Base-by-base conservation (phyloP, 257 asterid species). In the Capsicum chinense region DNA sequence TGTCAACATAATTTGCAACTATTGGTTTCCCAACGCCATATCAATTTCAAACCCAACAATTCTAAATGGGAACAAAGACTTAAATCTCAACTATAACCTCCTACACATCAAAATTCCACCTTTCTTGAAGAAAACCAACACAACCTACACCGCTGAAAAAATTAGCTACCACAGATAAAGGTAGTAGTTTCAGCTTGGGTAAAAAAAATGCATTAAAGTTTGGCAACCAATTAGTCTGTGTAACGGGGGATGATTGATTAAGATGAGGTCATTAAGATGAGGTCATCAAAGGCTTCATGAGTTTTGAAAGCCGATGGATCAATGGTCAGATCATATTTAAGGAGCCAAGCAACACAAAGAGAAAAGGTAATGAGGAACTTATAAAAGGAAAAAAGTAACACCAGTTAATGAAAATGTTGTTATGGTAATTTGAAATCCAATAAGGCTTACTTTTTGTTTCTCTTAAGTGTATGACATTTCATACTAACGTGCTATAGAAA, bases 281-380 rank as follows among this genome's bases (percentile, higher is more conserved):
- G n/a, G n/a, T n/a, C n/a, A n/a, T 7, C 21, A 14, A 39, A 8
- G 0, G 79, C 79, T 69, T 69, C 0, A 10, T 69, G 79, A 69
- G 79, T 21, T 54, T 69, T 69, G 56, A 69, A 69, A 39, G 14
- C 54, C 8, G 7, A 37, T 35, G 19, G 74, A 37, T 67, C 50
- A 37, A 35, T 7, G 73, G 21, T 9, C 37, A 60, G 50, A 67
- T 67, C 52, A 37, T 67, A 67, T 67, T 35, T 52, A 66, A 66
- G 74, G 48, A 35, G 19, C 19, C 74, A 66, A 35, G 48, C 3
- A 66, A 19, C 74, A 35, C 48, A 66, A 35, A 2, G 19, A 35
- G 74, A 35, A 66, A 35, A 66, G 19, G 74, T 66, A 66, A 64
- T 19, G 35, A 33, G 74, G 47, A 66, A 66, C 74, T 67, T 11